Percentiles rank a stretch among this genome's conserved stretches.
Conservation (phyloP, 106 monocot species). For the Allium sativum region DNA sequence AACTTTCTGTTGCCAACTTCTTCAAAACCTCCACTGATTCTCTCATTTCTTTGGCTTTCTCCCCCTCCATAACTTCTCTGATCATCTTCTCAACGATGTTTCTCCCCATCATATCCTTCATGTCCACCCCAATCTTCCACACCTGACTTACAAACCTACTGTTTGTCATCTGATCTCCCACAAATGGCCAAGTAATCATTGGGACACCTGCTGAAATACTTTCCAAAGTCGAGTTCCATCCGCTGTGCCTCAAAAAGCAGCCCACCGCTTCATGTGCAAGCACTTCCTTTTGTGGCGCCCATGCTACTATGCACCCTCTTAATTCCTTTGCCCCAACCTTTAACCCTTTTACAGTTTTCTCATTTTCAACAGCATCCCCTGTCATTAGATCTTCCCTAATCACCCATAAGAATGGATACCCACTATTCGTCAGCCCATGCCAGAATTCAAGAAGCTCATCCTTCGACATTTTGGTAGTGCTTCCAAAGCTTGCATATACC, state of each 20-base stretch:
- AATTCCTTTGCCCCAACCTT: background rate
- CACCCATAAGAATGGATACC: constrained; percentile 10
- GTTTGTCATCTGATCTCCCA: constrained; percentile 4
- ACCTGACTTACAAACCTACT: constrained; percentile 22
- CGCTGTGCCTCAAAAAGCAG: constrained; percentile 15
- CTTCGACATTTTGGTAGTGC: constrained; percentile 1
- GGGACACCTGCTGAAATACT: background rate
- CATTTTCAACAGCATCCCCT: background rate
- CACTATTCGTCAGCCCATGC: constrained; percentile 24
- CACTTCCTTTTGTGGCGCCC: constrained; percentile 20
- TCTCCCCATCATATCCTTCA: constrained; percentile 21
- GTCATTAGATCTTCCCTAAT: background rate
- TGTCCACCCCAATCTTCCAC: constrained; percentile 25
- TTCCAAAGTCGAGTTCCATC: constrained; percentile 10
- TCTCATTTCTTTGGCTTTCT: constrained; percentile 4
- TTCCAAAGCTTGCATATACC: constrained; percentile 3
- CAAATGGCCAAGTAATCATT: constrained; percentile 1
- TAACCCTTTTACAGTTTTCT: background rate
- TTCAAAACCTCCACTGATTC: background rate
- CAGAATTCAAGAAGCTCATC: constrained; percentile 17
- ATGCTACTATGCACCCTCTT: constrained; percentile 5
- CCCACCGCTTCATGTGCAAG: constrained; percentile 19
- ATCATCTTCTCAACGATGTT: constrained; percentile 13
- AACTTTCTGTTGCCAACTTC: constrained; percentile 7
- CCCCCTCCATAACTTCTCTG: constrained; percentile 20